Base-by-base conservation (phyloP, 331 rosid genomes). In the Spiraea crenata region DNA sequence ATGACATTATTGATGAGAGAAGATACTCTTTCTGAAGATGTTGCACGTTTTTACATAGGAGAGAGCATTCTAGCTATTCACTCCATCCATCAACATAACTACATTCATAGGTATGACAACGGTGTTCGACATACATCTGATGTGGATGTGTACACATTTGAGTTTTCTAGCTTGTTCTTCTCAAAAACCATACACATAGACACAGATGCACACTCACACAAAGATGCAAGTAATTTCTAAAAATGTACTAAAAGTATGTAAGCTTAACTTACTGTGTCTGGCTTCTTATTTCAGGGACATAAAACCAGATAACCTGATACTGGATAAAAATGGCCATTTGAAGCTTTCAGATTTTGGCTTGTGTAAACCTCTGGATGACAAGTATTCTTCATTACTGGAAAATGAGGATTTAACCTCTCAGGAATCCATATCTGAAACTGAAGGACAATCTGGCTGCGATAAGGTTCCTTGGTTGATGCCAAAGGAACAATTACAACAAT, bases 331-430 rank as follows among this genome's bases (percentile, higher is more conserved):
- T 80, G 99, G 99, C 16, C 99, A 95, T 84, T 80, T 95, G 85
- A 95, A 95, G 92, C 99, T 95, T 82, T 95, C 98, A 69, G 99
- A 95, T 89, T 95, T 95, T 54, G 99, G 98, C 81, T 86, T 95
- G 90, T 95, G 99, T 78, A 95, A 95, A 84, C 95, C 99, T 77
- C 87, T 95, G 57, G 96, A 95, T 81, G 93, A 89, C 70, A 95
- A 95, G 87, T 89, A 95, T 81, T 89, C 99, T 47, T 45, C 90
- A 73, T 82, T 93, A 73, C 81, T 95, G 85, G 96, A 95, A 81
- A 86, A 87, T 78, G 96, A 86, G 17, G 98, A 88, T 67, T 72
- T 89, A 19, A 73, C 69, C 3, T 57, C 84, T 75, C 92, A 84
- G 70, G 92, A 83, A 70, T 65, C 91, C 82, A 79, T 81, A 57